Evolutionary conservation across 768 basidiomycete species (phyloP), one percentile per base, ranked within the genome.

Genomic region (Kwoniella pini): DNA sequence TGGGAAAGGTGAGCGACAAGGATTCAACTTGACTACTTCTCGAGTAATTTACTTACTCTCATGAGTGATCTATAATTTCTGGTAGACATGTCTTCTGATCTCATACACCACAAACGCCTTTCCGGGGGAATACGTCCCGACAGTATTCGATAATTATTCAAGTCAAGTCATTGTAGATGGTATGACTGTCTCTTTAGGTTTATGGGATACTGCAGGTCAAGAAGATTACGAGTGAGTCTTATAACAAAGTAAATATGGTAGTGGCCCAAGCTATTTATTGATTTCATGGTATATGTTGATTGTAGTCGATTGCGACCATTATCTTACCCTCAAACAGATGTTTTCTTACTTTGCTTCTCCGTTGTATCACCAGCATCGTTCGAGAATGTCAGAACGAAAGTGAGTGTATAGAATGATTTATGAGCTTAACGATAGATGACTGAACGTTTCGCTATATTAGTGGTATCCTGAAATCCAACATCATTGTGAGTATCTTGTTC

Each of bases 91-190:
- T 81, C 86, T 99, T 62, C 85, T 99, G 74, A 99, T 99, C 78
- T 98, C 95, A 53, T 99, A 99, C 82, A 99, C 96, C 69, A 99
- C 96, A 68, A 94, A 95, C 81, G 91, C 94, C 40, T 95, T 94
- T 80, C 91, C 91, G 61, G 72, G 71, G 33, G 75, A 77, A 75
- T 78, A 78, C 64, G 75, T 78, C 6, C 77, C 77, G 9, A 78
- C 78, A 88, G 96, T 99, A 39, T 99, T 98, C 79, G 96, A 98
- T 82, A 98, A 98, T 82, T 98, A 96, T 77, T 93, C 91, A 56
- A 69, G 74, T 30, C 95, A 94, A 80, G 94, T 99, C 56, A 92
- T 97, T 88, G 96, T 99, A 46, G 96, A 99, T 72, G 91, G 92
- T 70, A 94, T 95, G 83, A 96, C 96, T 53, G 94, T 98, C 75